These are phyloP conservation scores for Vaccinium vitisidaea DNA, from an alignment of 148 eudicot genomes.

Conservation along the genomic window DNA sequence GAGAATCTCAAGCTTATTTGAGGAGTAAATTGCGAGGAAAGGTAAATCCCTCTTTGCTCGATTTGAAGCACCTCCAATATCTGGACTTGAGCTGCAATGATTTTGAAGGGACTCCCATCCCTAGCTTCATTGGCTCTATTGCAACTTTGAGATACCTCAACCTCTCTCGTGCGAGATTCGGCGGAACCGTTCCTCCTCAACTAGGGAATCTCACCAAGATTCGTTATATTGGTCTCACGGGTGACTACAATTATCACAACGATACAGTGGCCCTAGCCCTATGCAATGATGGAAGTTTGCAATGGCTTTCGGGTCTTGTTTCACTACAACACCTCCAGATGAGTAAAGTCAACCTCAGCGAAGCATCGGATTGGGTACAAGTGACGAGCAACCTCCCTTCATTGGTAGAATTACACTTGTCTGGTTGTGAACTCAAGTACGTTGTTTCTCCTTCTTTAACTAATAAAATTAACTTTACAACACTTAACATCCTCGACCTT, in stretches of 20 bases:
- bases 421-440: accelerated
- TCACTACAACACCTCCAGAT: background rate
- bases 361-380: background rate
- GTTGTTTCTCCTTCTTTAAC: background rate
- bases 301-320: background rate
- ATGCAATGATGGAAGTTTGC: background rate
- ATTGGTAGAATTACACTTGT: background rate
- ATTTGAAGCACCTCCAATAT: no score
- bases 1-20: no score
- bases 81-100: no score
- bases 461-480: background rate
- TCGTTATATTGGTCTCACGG: no score
- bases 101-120: no score
- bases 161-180: background rate
- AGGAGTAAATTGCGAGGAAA: no score
- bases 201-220: constrained; percentile 22
- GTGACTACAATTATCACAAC: no score
- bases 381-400: background rate
- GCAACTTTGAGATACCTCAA: constrained; percentile 21
- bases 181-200: constrained; percentile 11
- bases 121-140: no score
- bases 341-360: background rate
- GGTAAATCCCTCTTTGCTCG: no score
- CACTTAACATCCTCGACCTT: background rate
- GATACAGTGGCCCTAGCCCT: no score